Evolutionary conservation across 1,284 basidiomycete genomes (phyloP).

Genomic region (Agaricales sp.): DNA sequence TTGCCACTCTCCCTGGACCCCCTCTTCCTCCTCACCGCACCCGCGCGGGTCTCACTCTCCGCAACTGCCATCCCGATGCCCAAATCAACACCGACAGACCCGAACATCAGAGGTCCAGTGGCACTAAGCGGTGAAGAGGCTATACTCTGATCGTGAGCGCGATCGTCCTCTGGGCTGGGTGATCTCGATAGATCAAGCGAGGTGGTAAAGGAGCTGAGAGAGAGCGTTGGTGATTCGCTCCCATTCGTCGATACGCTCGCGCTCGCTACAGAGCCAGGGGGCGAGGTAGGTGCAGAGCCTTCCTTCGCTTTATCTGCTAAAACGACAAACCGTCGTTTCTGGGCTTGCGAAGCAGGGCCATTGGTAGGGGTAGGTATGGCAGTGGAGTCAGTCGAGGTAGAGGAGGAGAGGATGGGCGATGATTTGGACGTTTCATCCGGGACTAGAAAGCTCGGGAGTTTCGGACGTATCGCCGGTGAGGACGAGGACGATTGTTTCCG

Average conservation of each 20-base stretch:
- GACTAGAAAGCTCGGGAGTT: background rate
- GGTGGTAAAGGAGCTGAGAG: conserved; percentile 31
- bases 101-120: background rate
- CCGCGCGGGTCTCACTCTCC: background rate
- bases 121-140: background rate
- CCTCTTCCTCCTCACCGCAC: background rate
- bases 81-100: background rate
- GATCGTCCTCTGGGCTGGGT: conserved; percentile 4
- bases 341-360: background rate
- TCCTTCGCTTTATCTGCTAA: background rate
- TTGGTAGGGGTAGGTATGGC: background rate
- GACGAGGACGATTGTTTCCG: background rate
- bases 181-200: conserved; percentile 35
- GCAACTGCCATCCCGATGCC: background rate
- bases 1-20: background rate
- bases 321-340: too few species aligned
- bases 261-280: conserved; percentile 19
- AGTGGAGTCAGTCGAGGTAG: background rate
- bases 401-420: too few species aligned
- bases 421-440: background rate
- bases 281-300: conserved; percentile 12
- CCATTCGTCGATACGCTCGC: conserved; percentile 6
- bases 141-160: background rate
- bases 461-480: background rate
- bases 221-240: conserved; percentile 27